Evolutionary conservation across 345 rosid species (phyloP), one percentile per base, ranked within the genome.

Genomic region (Linum trigynum): DNA sequence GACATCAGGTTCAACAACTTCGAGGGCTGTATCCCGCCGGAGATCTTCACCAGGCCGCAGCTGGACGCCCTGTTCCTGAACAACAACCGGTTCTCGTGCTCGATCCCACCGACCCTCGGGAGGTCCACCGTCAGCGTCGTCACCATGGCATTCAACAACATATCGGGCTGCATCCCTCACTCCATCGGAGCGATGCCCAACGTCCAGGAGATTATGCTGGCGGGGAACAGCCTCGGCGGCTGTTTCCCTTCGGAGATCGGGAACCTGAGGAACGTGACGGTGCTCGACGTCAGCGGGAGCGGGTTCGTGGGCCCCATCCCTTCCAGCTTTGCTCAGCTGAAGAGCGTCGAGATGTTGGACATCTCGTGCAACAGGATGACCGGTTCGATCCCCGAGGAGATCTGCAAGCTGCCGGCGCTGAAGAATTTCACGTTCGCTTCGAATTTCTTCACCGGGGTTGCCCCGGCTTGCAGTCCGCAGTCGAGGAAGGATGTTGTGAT

Each of bases 381-480:
- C 0, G 98, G 98, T 1, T 65, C 59, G 39, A 78, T 89, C 40
- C 70, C 83, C 0, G 90, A 74, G 69, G 63, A 61, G 10, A 39
- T 89, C 0, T 91, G 96, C 83, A 85, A 67, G 62, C 41, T 86
- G 66, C 87, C 95, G 9, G 71, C 61, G 16, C 61, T 89, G 71
- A 55, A 37, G 3, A 85, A 86, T 72, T 82, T 91, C 40, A 80
- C 87, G 0, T 81, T 81, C 61, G 72, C 88, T 5, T 8, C 69
- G 51, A 91, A 91, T 72, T 91, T 79, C 76, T 85, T 91, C 73
- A 69, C 67, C 5, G 82, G 74, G 10, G 82, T 80, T 78, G 84
- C 76, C 2, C 59, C 50, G 48, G 75, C 77, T 0, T 91, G 97
- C 67, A 38, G 65, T 2, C 71, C 83, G 0, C 55, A 74, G 51